phyloP scores from a whole-genome alignment of 2,329 filamentous ascomycete species.

The Colletotrichum paranaense region DNA sequence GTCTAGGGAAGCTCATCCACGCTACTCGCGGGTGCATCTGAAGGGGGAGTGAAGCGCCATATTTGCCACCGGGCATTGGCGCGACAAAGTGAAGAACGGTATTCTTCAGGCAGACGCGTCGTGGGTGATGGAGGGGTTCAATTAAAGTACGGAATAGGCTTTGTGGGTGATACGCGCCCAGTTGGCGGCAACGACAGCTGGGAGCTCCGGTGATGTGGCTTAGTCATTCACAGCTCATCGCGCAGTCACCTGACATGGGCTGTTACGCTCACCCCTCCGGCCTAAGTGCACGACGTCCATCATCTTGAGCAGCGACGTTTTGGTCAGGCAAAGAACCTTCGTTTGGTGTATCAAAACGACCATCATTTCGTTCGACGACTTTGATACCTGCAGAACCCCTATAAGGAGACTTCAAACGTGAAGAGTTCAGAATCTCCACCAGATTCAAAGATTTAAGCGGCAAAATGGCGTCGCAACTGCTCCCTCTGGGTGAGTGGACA shows the following conservation, averaged over 20 bases:
- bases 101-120: conserved; percentile 46
- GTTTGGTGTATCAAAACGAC: not conserved
- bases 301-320: conserved; percentile 24
- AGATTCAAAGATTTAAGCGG: not conserved
- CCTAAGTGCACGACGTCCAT: conserved; percentile 3
- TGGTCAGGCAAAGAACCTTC: conserved; percentile 13
- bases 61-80: conserved; percentile 46
- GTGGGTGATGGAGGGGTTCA: conserved; percentile 19
- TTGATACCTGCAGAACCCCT: conserved; percentile 6
- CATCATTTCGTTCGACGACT: conserved; percentile 2
- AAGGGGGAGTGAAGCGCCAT: conserved; percentile 47
- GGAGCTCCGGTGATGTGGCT: conserved; percentile 37
- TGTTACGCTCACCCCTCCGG: conserved; percentile 27
- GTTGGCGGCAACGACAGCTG: conserved; percentile 14
- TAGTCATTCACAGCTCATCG: conserved; percentile 45
- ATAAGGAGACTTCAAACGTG: not conserved
- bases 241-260: conserved; percentile 46
- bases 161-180: conserved; percentile 2
- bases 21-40: conserved; percentile 37
- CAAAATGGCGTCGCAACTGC: conserved; percentile 77
- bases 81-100: conserved; percentile 29
- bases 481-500: conserved; percentile 70
- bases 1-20: conserved; percentile 33
- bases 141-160: not conserved
- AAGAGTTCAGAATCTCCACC: not conserved